Evolutionary conservation across 2,329 filamentous ascomycete species (phyloP), one percentile per base, ranked within the genome.

Genomic region (Aquanectria penicillioides): DNA sequence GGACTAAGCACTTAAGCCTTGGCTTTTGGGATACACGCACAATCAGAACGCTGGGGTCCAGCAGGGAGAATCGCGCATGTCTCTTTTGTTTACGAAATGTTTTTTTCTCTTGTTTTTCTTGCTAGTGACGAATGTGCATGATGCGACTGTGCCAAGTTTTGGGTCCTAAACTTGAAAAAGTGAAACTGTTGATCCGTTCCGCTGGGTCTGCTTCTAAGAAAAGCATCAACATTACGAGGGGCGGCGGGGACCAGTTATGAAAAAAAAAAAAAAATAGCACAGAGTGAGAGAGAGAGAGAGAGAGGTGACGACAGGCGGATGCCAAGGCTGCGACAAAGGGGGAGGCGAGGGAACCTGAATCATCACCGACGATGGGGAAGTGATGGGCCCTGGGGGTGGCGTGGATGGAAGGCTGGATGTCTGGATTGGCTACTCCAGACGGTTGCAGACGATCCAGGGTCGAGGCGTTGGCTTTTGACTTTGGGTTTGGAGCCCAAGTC

Each of bases 181-280:
- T 69, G 67, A 69, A 69, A 68, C 67, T 34, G 51, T 57, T 48
- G 43, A 69, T 67, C 56, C 22, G 36, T 53, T 34, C 22, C 23
- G 20, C 23, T 47, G 12, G 17, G 52, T n/a, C 13, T n/a, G 46
- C 25, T 44, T 49, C 44, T 56, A 49, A 56, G 44, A 50, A 50
- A 49, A 56, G 31, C n/a, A n/a, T 17, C 8, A 37, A 20, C 29
- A 5, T 12, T 29, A 31, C 20, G 15, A 11, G 7, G 37, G 12
- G 37, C 7, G 17, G 9, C n/a, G n/a, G 12, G 17, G 52, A 13
- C 13, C 12, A 33, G 17, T 44, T 49, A 36, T 56, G 43, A 56
- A 37, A 50, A 50, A 49, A 56, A 23, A n/a, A n/a, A 17, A 6
- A 37, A 20, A 11, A 5, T 12, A 26, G 22, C 20, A n/a, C 6